Conservation (phyloP, 371 early-diverging fungal genomes). For the Apophysomyces trapeziformis region DNA sequence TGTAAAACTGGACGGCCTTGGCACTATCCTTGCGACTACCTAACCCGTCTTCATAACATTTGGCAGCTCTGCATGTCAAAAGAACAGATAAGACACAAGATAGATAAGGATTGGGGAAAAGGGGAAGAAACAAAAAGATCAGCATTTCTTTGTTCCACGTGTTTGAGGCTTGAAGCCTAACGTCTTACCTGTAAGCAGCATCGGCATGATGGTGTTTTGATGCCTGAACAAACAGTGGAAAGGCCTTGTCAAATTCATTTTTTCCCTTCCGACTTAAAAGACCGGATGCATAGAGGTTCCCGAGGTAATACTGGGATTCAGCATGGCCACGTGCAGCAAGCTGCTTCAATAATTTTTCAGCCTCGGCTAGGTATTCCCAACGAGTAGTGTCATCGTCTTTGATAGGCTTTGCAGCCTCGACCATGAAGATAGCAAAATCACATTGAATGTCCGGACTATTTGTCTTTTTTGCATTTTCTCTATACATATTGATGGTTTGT, state of each 20-base stretch:
- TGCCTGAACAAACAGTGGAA: slow-evolving; percentile 71
- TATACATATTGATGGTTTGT: slow-evolving; percentile 77
- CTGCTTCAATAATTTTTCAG: slow-evolving; percentile 63
- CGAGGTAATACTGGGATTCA: slow-evolving; percentile 70
- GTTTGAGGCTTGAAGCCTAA: background rate
- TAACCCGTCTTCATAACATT: slow-evolving; percentile 72
- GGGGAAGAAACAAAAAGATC: slow-evolving; percentile 12
- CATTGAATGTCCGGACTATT: slow-evolving; percentile 81
- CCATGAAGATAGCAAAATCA: slow-evolving; percentile 83
- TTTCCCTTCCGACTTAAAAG: slow-evolving; percentile 62
- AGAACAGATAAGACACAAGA: background rate
- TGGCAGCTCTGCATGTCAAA: slow-evolving; percentile 54
- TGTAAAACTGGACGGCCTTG: slow-evolving; percentile 76
- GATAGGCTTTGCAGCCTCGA: slow-evolving; percentile 67
- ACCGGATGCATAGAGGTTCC: slow-evolving; percentile 67
- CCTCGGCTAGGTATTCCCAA: slow-evolving; percentile 65
- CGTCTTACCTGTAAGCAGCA: slow-evolving; percentile 61
- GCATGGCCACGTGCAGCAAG: slow-evolving; percentile 66
- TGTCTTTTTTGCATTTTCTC: slow-evolving; percentile 83
- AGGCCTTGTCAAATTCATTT: slow-evolving; percentile 73
- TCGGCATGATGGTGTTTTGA: slow-evolving; percentile 72
- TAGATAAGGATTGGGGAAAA: background rate
- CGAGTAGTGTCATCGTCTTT: slow-evolving; percentile 57
- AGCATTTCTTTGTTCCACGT: background rate
- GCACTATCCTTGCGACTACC: slow-evolving; percentile 65